phyloP scores from a whole-genome alignment of 305 asterid species.

The Vinca major region DNA sequence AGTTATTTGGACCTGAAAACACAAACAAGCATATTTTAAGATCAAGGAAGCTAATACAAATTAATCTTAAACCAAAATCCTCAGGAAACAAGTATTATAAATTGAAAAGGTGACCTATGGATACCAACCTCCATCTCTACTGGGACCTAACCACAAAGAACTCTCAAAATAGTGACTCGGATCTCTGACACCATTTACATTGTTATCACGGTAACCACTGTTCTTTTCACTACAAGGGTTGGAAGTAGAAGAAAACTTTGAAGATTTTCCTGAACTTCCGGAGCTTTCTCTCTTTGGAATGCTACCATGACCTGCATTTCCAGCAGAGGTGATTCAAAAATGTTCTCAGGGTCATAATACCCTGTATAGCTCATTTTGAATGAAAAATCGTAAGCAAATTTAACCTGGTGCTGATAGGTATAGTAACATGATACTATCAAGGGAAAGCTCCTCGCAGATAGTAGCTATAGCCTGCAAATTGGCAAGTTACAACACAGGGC shows the following conservation, averaged over 20 bases:
- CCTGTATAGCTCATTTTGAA: constrained; percentile 2
- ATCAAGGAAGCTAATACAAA: constrained; percentile 1
- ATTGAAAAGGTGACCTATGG: neutral
- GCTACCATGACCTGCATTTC: constrained; percentile 37
- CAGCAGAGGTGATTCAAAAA: constrained; percentile 29
- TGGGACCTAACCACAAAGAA: constrained; percentile 65
- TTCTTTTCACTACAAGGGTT: constrained; percentile 35
- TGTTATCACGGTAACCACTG: constrained; percentile 40
- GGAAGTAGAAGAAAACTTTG: constrained; percentile 30
- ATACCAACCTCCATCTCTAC: constrained; percentile 66
- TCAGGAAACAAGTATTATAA: neutral
- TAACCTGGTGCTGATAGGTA: constrained; percentile 82
- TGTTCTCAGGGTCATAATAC: constrained; percentile 20
- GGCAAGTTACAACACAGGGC: neutral
- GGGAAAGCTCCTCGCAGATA: constrained; percentile 80
- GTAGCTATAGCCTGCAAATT: constrained; percentile 72
- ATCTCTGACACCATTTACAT: constrained; percentile 33
- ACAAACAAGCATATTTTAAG: constrained; percentile 9
- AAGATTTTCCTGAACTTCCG: constrained; percentile 39
- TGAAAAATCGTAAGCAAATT: constrained; percentile 10
- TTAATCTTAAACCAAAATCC: neutral
- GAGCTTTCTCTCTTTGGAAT: constrained; percentile 43
- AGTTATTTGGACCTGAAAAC: constrained; percentile 62
- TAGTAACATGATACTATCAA: constrained; percentile 69
- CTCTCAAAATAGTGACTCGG: constrained; percentile 39